Conservation (phyloP, 345 rosid genomes). For the Hirschfeldia incana region DNA sequence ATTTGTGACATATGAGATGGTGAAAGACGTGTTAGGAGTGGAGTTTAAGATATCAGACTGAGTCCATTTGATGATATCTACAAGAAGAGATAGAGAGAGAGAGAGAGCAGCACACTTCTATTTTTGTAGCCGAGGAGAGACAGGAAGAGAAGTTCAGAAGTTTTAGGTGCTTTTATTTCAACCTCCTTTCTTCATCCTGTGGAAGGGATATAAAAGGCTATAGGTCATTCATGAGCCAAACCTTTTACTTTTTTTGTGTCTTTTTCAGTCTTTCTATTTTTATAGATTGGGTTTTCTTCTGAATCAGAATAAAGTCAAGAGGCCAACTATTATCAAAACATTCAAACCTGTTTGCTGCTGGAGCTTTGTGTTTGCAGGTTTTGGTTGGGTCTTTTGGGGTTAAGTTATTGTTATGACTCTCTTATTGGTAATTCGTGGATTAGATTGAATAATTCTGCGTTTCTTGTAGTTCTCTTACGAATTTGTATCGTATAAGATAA, state of each 20-base stretch:
- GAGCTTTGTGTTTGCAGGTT: slow-evolving; percentile 12
- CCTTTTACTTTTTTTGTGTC: neutral
- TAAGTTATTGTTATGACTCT: neutral
- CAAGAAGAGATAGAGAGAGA: neutral
- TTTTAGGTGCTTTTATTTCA: slow-evolving; percentile 34
- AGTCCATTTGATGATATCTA: slow-evolving; percentile 22
- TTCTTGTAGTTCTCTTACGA: neutral
- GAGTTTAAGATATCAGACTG: slow-evolving; percentile 92
- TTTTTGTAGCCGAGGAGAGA: slow-evolving; percentile 56
- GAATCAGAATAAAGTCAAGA: slow-evolving; percentile 28
- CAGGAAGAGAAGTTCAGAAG: slow-evolving; percentile 44
- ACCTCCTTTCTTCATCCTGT: neutral
- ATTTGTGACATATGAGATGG: slow-evolving; percentile 89
- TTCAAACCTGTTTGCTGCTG: slow-evolving; percentile 23
- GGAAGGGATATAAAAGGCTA: slow-evolving; percentile 27
- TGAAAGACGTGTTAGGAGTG: slow-evolving; percentile 92
- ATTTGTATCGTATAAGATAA: neutral
- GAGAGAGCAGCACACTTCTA: slow-evolving; percentile 32
- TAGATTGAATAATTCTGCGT: slow-evolving; percentile 22
- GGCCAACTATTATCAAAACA: slow-evolving; percentile 8
- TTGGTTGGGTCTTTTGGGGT: slow-evolving; percentile 8
- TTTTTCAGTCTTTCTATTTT: neutral
- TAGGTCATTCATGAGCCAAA: slow-evolving; percentile 23
- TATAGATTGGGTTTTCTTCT: slow-evolving; percentile 22
- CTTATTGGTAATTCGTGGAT: neutral